phyloP scores from a whole-genome alignment of 495 filamentous ascomycete species.

The Mytilinidion resinicola region DNA sequence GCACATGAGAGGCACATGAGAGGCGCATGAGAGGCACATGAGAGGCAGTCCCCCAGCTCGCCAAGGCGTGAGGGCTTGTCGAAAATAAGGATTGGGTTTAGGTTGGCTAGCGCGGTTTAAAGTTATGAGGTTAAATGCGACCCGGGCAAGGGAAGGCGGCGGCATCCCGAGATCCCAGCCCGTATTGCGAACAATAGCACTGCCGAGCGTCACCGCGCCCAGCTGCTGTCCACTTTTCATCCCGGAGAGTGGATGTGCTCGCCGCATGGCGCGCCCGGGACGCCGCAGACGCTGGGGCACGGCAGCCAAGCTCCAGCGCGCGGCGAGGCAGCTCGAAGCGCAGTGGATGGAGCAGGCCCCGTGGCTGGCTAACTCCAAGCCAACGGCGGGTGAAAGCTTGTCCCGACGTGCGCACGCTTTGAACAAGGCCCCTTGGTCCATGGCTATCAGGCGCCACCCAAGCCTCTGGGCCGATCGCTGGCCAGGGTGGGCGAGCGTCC shows the following conservation, averaged over 20 bases:
- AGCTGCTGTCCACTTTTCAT: slow-evolving; percentile 1
- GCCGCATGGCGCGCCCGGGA: background rate
- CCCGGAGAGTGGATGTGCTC: background rate
- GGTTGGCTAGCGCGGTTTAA: slow-evolving; percentile 15
- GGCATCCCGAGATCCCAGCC: background rate
- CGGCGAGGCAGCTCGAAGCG: background rate
- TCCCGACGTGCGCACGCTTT: slow-evolving; percentile 3
- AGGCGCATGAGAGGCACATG: background rate
- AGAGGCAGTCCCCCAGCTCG: background rate
- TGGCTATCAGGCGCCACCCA: slow-evolving; percentile 24
- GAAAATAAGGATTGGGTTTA: slow-evolving; percentile 19
- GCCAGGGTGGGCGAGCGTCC: slow-evolving; percentile 4
- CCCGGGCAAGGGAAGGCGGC: background rate
- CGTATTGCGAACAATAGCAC: slow-evolving; percentile 2
- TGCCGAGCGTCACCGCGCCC: slow-evolving; percentile 13
- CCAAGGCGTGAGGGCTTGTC: slow-evolving; percentile 21
- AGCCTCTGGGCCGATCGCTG: slow-evolving; percentile 5
- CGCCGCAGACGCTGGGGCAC: background rate
- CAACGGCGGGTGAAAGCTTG: slow-evolving; percentile 27
- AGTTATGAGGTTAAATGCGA: slow-evolving; percentile 3
- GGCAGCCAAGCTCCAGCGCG: background rate
- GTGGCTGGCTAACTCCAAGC: background rate
- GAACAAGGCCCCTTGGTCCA: slow-evolving; percentile 12
- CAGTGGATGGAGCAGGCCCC: background rate
- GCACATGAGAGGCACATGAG: background rate